phyloP scores from a whole-genome alignment of 73 alveolate genomes.

The Strombidium stylifer region DNA sequence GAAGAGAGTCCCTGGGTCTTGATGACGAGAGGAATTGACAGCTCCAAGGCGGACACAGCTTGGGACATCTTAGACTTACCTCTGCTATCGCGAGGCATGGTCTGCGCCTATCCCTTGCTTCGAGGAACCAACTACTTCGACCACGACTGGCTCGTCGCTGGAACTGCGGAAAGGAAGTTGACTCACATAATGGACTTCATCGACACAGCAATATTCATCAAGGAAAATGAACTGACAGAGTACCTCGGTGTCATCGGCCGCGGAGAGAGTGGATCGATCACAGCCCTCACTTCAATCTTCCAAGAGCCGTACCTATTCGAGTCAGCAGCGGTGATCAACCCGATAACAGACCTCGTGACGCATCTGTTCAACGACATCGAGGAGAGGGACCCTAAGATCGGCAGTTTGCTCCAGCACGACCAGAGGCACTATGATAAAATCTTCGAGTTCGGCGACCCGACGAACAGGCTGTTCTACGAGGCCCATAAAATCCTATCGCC shows the following conservation, averaged over 20 bases:
- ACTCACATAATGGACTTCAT: slow-evolving; percentile 39
- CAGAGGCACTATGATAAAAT: neutral
- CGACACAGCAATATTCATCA: slow-evolving; percentile 32
- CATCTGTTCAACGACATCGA: slow-evolving; percentile 5
- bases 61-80: slow-evolving; percentile 1
- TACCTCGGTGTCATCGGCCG: slow-evolving; percentile 28
- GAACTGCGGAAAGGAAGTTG: slow-evolving; percentile 29
- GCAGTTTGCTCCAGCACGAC: neutral
- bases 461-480: neutral
- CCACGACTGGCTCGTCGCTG: slow-evolving; percentile 41
- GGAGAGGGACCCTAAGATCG: neutral
- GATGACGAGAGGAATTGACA: slow-evolving; percentile 38
- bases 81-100: slow-evolving; percentile 43
- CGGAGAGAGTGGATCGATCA: slow-evolving; percentile 34
- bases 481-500: neutral
- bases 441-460: slow-evolving; percentile 1
- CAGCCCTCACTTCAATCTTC: slow-evolving; percentile 24
- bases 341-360: slow-evolving; percentile 8
- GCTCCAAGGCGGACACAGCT: slow-evolving; percentile 13
- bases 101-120: slow-evolving; percentile 45
- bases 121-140: slow-evolving; percentile 52
- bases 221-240: slow-evolving; percentile 21
- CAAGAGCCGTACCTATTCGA: slow-evolving; percentile 48
- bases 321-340: slow-evolving; percentile 25
- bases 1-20: slow-evolving; percentile 52